Evolutionary conservation across 2,329 filamentous ascomycete genomes (phyloP).

Genomic region (Elsinoe fawcettii): DNA sequence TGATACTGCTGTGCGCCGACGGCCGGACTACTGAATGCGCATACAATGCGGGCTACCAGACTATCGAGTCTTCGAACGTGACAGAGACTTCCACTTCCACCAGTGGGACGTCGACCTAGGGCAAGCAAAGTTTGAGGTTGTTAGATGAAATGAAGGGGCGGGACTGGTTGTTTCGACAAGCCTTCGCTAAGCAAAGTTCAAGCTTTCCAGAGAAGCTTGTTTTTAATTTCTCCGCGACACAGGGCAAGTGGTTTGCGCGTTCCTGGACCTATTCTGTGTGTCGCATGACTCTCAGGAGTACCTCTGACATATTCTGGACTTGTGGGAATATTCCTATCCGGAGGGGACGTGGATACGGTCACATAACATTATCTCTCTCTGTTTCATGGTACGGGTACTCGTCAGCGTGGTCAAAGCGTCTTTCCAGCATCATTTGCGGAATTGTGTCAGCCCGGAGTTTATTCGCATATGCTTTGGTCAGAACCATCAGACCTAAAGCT

Average conservation of each 20-base stretch:
- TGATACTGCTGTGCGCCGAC: background rate
- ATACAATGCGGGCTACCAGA: background rate
- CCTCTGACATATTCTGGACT: no score
- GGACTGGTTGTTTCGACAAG: constrained; percentile 6
- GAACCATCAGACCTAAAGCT: constrained; percentile 6
- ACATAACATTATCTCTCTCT: background rate
- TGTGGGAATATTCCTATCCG: background rate
- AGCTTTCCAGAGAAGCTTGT: constrained; percentile 7
- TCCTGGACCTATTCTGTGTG: background rate
- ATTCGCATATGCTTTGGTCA: background rate
- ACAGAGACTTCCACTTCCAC: constrained; percentile 2
- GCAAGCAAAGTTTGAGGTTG: background rate
- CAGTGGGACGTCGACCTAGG: constrained; percentile 1
- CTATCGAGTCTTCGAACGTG: background rate
- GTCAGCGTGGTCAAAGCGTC: background rate
- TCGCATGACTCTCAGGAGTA: no score
- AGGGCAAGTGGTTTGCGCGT: background rate
- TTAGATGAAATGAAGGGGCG: constrained; percentile 1
- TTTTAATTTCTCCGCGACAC: constrained; percentile 11
- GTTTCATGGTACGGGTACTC: background rate
- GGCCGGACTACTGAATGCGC: background rate
- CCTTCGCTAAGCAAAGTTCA: constrained; percentile 13
- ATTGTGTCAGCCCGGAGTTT: background rate
- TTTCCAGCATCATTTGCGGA: background rate
- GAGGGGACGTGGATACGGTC: background rate